Evolutionary conservation across 1,139 yeast species (phyloP).

Genomic region (Hyphopichia wangnamkhiaoensis): DNA sequence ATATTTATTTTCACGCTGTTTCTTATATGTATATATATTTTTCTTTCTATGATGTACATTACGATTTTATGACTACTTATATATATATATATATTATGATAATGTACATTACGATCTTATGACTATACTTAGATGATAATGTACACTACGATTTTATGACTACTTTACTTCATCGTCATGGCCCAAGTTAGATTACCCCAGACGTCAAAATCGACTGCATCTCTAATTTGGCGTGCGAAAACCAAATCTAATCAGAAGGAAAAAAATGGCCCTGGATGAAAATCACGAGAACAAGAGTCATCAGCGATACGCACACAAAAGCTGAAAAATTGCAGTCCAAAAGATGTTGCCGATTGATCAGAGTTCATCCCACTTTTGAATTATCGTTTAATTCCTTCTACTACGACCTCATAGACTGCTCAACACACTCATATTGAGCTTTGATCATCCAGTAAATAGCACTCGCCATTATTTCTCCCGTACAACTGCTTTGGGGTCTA

Average conservation of each 20-base stretch:
- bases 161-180: no score
- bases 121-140: no score
- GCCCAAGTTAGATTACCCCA: no score
- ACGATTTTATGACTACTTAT: background rate
- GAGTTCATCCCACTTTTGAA: background rate
- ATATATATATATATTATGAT: no score
- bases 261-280: background rate
- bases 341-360: background rate
- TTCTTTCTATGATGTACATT: background rate
- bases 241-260: background rate
- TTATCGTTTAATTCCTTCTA: no score
- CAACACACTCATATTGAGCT: no score
- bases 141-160: no score
- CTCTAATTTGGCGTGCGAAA: background rate
- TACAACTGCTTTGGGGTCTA: no score
- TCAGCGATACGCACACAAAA: background rate
- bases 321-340: background rate
- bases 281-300: slow-evolving; percentile 5
- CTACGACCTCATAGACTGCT: no score
- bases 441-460: no score
- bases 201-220: no score
- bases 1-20: background rate
- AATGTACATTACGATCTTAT: background rate
- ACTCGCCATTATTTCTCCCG: no score
- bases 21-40: background rate